Base-by-base conservation (phyloP, 257 asterid species). In the Primulina huaijiensis region DNA sequence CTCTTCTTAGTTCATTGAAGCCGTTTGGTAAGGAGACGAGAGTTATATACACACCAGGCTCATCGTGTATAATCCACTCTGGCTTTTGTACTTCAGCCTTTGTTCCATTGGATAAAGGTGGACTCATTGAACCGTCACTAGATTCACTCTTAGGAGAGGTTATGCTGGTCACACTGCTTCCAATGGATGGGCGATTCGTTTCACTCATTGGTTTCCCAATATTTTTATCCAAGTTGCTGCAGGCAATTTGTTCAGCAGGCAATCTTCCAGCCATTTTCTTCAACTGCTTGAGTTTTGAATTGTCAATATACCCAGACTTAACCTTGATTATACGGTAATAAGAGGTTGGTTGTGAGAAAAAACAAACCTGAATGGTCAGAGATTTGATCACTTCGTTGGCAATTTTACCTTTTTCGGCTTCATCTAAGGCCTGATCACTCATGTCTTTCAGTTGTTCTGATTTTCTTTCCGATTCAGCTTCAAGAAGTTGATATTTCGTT, bases 11-110 rank as follows among this genome's bases (percentile, higher is more conserved):
- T 80, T 92, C 96, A 72, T 88, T 92, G 61, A 74, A 78, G 37
- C 95, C 95, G 21, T 74, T 81, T 21, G 86, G 88, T 70, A 84
- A 78, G 72, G 88, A 67, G 74, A 69, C 50, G 20, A 92, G 83
- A 59, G 92, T 83, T 59, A 90, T 78, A 74, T 88, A 90, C 69
- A 92, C 95, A n/a, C 98, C 98, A 40, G 88, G 85, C 76, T 88
- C 95, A 16, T 88, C 96, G 69, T 90, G 92, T 64, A 90, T 57
- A 53, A 81, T 81, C 57, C 78, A 64, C 78, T 90, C 97, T 1
- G 83, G 31, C 78, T 81, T 88, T 75, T 84, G 86, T 38, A 14
- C 29, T 74, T 78, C 79, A 53, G 67, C 75, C 82, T 84, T 87
- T 55, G 77, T 75, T 46, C 82, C 86, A 60, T 78, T 82, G 0